Evolutionary conservation across 306 rosid genomes (phyloP).

Genomic region (Medicago arabica): DNA sequence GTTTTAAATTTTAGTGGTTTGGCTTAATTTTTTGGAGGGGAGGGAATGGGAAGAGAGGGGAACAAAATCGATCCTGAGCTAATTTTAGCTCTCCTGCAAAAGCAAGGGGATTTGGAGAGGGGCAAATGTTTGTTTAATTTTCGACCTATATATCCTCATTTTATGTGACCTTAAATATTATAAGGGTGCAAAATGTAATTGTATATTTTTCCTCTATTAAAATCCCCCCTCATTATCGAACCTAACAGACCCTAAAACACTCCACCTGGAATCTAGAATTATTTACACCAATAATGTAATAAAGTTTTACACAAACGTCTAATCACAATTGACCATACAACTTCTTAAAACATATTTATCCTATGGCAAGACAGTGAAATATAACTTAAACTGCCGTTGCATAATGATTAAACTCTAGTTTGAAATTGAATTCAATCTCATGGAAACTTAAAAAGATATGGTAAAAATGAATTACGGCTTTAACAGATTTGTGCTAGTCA

Average conservation of each 20-base stretch:
- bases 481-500: constrained; percentile 25
- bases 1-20: neutral
- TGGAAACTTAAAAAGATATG: neutral
- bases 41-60: neutral
- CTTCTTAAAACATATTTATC: neutral
- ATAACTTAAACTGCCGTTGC: neutral
- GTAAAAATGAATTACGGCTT: neutral
- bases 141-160: neutral
- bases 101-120: neutral
- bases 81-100: neutral
- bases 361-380: neutral
- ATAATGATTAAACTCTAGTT: constrained; percentile 5
- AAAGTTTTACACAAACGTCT: neutral
- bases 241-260: constrained; percentile 6
- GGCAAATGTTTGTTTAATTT: neutral
- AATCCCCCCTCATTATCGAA: neutral
- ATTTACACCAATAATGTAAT: neutral
- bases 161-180: neutral
- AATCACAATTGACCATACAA: neutral
- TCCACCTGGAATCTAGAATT: constrained; percentile 9
- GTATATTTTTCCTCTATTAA: neutral
- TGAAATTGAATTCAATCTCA: neutral
- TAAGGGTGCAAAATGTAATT: neutral
- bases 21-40: neutral
- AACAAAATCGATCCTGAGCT: neutral